A percentile compares a stretch with the other conserved stretches of the same genome.
Evolutionary conservation across 768 basidiomycete genomes (phyloP).

Genomic region (Russula foetens): DNA sequence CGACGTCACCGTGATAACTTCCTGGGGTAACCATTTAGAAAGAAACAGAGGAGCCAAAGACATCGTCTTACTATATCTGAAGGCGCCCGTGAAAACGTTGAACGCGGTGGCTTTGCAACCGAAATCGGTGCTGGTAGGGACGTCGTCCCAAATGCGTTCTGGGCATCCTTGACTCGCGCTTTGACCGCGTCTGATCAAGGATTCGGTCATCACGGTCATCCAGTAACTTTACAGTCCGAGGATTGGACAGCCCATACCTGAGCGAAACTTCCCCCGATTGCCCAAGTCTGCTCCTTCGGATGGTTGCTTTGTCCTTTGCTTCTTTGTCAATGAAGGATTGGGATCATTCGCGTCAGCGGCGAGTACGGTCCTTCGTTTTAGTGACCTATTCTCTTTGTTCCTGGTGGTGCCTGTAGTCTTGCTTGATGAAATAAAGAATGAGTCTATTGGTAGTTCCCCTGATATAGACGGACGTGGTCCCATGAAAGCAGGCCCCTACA

Average conservation of each 20-base stretch:
- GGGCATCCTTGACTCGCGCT: background rate
- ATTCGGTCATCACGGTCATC: background rate
- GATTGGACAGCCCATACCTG: background rate
- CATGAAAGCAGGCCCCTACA: background rate
- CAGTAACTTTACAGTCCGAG: background rate
- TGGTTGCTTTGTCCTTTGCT: background rate
- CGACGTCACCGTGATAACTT: background rate
- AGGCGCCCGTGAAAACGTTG: background rate
- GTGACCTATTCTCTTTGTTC: conserved; percentile 6
- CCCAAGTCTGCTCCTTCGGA: background rate
- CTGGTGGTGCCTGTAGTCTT: background rate
- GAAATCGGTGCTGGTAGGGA: conserved; percentile 7
- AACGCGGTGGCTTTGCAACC: background rate
- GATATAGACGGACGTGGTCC: conserved; percentile 10
- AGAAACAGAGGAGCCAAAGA: background rate
- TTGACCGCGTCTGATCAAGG: background rate
- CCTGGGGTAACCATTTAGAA: background rate
- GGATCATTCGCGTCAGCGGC: background rate
- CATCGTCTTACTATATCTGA: background rate
- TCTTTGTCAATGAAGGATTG: background rate
- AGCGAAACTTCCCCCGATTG: background rate
- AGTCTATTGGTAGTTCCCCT: conserved; percentile 12
- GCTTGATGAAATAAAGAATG: conserved; percentile 1
- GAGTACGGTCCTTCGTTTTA: conserved; percentile 6
- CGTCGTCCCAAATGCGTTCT: background rate